These are phyloP conservation scores for Boletus austroedulis DNA, from an alignment of 1,284 basidiomycete genomes.

Conservation along the genomic window DNA sequence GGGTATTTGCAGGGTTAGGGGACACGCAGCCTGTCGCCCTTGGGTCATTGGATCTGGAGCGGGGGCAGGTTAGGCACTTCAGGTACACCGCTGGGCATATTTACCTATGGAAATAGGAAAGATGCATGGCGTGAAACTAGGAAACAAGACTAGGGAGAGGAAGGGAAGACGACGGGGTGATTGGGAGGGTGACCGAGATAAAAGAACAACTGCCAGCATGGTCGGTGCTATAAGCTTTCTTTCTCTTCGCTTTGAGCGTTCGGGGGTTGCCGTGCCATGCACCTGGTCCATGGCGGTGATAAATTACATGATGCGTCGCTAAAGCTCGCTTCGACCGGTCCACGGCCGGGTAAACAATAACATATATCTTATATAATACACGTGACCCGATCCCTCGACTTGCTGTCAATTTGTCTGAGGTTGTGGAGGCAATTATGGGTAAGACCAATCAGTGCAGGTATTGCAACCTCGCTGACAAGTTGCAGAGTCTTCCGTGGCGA, in stretches of 20 bases:
- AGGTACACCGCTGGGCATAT: neutral
- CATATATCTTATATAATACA: conserved; percentile 4
- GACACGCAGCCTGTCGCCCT: conserved; percentile 42
- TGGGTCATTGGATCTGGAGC: conserved; percentile 8
- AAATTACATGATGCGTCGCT: too few species aligned
- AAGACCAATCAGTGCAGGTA: neutral
- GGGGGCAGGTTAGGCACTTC: conserved; percentile 7
- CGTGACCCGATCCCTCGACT: conserved; percentile 7
- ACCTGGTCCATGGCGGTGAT: too few species aligned
- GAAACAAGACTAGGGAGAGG: neutral
- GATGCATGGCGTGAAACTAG: conserved; percentile 9
- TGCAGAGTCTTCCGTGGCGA: conserved; percentile 62
- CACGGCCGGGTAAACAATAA: neutral
- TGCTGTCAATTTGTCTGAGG: neutral
- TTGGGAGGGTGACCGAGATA: neutral
- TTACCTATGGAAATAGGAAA: conserved; percentile 7
- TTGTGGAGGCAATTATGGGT: conserved; percentile 12
- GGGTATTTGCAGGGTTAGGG: conserved; percentile 57
- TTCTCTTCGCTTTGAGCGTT: neutral
- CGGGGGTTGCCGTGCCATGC: neutral
- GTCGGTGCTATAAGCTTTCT: neutral
- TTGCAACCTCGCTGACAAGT: conserved; percentile 3
- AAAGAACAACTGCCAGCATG: neutral
- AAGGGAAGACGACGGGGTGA: neutral
- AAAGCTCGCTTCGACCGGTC: neutral